phyloP scores from a whole-genome alignment of 2,329 filamentous ascomycete genomes.

The Cercospora citrullina region DNA sequence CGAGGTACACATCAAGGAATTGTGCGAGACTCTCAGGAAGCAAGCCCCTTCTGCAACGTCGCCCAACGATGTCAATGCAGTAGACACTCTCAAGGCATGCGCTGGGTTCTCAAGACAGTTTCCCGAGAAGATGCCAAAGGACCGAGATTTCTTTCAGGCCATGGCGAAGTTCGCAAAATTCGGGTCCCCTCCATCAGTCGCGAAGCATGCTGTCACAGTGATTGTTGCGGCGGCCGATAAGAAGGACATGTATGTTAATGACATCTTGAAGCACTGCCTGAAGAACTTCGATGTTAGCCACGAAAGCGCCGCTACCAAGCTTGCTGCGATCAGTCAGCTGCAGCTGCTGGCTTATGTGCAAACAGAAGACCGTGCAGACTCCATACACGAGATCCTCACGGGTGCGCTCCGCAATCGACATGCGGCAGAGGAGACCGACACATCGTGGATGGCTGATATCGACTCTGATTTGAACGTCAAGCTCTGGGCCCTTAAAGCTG shows the following conservation, averaged over 20 bases:
- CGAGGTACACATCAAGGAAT: constrained; percentile 85
- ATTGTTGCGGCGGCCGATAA: constrained; percentile 74
- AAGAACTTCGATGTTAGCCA: constrained; percentile 72
- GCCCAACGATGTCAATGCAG: constrained; percentile 70
- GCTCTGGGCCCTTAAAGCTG: constrained; percentile 75
- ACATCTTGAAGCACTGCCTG: constrained; percentile 74
- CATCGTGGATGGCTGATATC: constrained; percentile 55
- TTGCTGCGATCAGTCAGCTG: constrained; percentile 71
- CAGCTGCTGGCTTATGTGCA: constrained; percentile 72
- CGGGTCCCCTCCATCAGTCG: constrained; percentile 75
- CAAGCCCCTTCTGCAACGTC: constrained; percentile 71
- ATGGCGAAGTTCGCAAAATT: constrained; percentile 81
- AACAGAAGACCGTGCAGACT: constrained; percentile 67
- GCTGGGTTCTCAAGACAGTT: constrained; percentile 87
- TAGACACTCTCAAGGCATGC: constrained; percentile 90
- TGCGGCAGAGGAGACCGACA: constrained; percentile 49
- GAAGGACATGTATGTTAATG: constrained; percentile 82
- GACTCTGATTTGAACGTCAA: constrained; percentile 85
- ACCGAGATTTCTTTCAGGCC: constrained; percentile 77
- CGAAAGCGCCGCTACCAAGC: constrained; percentile 70
- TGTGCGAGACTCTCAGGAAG: constrained; percentile 81
- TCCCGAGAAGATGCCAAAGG: constrained; percentile 76
- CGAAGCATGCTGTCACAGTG: constrained; percentile 92
- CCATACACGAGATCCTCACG: constrained; percentile 76
- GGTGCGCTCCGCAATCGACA: constrained; percentile 68